A percentile compares a stretch with the other conserved stretches of the same genome.
phyloP scores from a whole-genome alignment of 78 protist species.

The Isochrysis galbana region DNA sequence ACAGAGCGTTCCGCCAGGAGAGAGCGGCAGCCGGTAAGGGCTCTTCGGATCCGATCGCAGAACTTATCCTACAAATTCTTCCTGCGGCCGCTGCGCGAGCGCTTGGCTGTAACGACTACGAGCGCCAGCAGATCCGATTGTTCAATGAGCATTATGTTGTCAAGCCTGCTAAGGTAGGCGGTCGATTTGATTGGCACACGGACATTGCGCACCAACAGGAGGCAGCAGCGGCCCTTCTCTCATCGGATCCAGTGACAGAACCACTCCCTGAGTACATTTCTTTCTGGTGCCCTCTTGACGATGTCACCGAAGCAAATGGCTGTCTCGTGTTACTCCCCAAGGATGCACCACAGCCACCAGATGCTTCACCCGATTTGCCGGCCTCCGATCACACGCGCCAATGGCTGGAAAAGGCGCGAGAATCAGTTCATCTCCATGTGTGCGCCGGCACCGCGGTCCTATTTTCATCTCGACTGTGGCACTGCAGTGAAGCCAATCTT shows the following conservation, averaged over 20 bases:
- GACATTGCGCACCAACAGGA: neutral
- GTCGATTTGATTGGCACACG: neutral
- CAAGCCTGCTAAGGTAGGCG: neutral
- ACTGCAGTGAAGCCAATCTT: neutral
- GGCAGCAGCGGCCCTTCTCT: no score
- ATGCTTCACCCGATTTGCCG: neutral
- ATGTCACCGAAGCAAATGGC: neutral
- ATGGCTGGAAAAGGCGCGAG: neutral
- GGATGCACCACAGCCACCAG: neutral
- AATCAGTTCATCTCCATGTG: neutral
- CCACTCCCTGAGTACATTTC: neutral
- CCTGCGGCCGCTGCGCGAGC: neutral
- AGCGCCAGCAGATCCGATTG: neutral
- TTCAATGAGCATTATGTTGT: conserved; percentile 26
- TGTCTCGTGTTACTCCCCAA: neutral
- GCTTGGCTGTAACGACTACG: neutral
- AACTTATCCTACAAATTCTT: neutral
- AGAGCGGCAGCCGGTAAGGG: neutral
- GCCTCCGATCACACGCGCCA: neutral
- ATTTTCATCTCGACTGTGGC: conserved; percentile 15
- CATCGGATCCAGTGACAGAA: no score
- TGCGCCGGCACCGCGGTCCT: conserved; percentile 1
- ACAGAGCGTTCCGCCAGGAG: neutral
- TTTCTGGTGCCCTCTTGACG: conserved; percentile 12
- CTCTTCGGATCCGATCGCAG: neutral